phyloP scores from a whole-genome alignment of 108 stramenopile species.

The Pseudonitzschia pungens region DNA sequence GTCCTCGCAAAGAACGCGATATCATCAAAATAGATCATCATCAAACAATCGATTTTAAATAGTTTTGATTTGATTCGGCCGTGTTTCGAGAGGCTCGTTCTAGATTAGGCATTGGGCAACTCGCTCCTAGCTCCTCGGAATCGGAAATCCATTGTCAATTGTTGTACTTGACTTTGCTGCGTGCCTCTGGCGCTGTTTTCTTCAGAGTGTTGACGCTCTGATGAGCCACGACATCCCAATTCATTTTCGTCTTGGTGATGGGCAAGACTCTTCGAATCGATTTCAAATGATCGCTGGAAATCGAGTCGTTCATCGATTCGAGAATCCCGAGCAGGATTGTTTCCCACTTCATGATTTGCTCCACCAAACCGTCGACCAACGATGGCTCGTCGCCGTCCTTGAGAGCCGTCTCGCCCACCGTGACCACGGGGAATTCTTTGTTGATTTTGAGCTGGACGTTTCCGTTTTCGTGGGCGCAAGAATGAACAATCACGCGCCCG shows the following conservation, averaged over 20 bases:
- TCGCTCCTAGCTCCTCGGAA: background rate
- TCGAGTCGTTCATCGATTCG: conserved; percentile 48
- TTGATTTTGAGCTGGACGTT: conserved; percentile 56
- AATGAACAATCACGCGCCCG: conserved; percentile 41
- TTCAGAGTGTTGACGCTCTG: conserved; percentile 49
- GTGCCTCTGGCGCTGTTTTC: conserved; percentile 21
- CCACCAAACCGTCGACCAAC: conserved; percentile 33
- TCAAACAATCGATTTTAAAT: too few relatives aligned
- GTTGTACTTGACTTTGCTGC: conserved; percentile 8
- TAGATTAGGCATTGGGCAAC: background rate
- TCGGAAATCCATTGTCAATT: too few relatives aligned
- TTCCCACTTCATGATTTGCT: conserved; percentile 53
- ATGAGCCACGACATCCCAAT: conserved; percentile 79
- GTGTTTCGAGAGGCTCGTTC: too few relatives aligned
- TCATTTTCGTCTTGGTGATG: conserved; percentile 83
- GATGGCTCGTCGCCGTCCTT: conserved; percentile 36
- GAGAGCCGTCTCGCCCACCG: conserved; percentile 24
- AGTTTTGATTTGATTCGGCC: too few relatives aligned
- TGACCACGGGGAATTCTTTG: conserved; percentile 11
- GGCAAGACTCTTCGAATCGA: conserved; percentile 80
- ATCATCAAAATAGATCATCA: too few relatives aligned
- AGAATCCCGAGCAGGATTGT: conserved; percentile 45
- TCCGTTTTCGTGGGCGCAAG: conserved; percentile 56
- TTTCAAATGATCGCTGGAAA: conserved; percentile 45
- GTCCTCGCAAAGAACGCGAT: too few relatives aligned